Base-by-base conservation (phyloP, 192 early-diverging fungal genomes). In the Coemansia sp. region DNA sequence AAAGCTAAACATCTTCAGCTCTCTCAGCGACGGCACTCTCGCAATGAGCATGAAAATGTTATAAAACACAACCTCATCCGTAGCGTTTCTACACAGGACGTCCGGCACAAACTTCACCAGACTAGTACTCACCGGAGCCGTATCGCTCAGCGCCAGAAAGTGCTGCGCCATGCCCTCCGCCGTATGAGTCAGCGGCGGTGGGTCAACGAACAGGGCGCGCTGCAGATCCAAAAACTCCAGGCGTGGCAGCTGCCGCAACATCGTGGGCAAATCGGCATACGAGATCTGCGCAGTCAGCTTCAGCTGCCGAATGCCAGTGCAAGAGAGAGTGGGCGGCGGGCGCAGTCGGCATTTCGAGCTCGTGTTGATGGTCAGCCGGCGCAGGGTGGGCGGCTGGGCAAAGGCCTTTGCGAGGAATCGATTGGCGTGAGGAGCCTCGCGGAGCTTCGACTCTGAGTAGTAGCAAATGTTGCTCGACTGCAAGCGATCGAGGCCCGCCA, bases 41-140 rank as follows among this genome's bases (percentile, higher is more conserved):
- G 74, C 67, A 19, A 81, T 76, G 15, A 81, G 41, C 44, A 73
- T 44, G 19, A 81, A 62, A 1, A 81, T 59, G 39, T 76, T 81
- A 46, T 81, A 81, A 46, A 81, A 70, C 17, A 81, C 45, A 1
- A 64, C 44, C 32, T 69, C 71, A 17, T 80, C 72, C 6, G 67
- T 74, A 1, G 69, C 67, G 22, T 68, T 61, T 9, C 70, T 46
- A 24, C 68, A 46, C 46, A 78, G 44, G 9, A 73, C 71, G 41
- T 78, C 76, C 3, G 76, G 71, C 15, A 67, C 56, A 19, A 78
- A 73, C 6, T 45, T 67, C 11, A 78, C 31, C 45, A 78, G 40
- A 24, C 70, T 80, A 0, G 78, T 75, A 56, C 74, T 72, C 15
- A 81, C 62, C 3, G 78, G 78, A 34, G 53, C 8, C 60, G 65